These are phyloP conservation scores for Rhizophagus prolifer DNA, from an alignment of 192 early-diverging fungal species.

Conservation along the genomic window DNA sequence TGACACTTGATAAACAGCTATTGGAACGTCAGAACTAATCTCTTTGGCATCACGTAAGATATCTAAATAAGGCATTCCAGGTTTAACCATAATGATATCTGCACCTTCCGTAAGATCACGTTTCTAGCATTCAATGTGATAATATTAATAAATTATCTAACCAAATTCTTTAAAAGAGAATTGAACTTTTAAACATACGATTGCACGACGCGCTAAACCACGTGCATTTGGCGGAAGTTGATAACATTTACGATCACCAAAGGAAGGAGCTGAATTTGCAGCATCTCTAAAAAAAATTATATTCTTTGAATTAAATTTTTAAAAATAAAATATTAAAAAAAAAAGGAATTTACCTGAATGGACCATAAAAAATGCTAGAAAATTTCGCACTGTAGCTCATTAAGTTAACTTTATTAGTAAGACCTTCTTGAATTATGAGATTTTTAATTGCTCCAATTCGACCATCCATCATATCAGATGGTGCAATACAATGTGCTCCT, in stretches of 20 bases:
- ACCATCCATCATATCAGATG: constrained; percentile 98
- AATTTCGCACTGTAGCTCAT: constrained; percentile 99
- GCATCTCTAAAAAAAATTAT: constrained; percentile 59
- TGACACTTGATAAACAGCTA: constrained; percentile 96
- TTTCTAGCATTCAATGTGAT: constrained; percentile 11
- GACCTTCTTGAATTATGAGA: constrained; percentile 67
- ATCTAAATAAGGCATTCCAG: constrained; percentile 92
- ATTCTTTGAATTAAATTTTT: constrained; percentile 2
- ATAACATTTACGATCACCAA: constrained; percentile 92
- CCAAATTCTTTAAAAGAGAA: neutral
- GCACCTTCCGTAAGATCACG: constrained; percentile 93
- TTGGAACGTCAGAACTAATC: constrained; percentile 77
- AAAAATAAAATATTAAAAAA: neutral
- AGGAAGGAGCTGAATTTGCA: constrained; percentile 86
- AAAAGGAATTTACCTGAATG: constrained; percentile 67
- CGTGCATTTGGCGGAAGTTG: constrained; percentile 89
- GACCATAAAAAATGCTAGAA: constrained; percentile 92
- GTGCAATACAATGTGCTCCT: constrained; percentile 83
- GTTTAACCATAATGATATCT: constrained; percentile 98
- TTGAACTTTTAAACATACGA: constrained; percentile 34
- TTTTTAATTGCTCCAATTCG: constrained; percentile 93
- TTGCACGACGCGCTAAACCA: constrained; percentile 86
- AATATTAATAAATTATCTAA: neutral
- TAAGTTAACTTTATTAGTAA: constrained; percentile 77
- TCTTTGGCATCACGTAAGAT: constrained; percentile 86